Base-by-base conservation (phyloP, 805 yeast genomes). In the Diddensiella santjacobensis region DNA sequence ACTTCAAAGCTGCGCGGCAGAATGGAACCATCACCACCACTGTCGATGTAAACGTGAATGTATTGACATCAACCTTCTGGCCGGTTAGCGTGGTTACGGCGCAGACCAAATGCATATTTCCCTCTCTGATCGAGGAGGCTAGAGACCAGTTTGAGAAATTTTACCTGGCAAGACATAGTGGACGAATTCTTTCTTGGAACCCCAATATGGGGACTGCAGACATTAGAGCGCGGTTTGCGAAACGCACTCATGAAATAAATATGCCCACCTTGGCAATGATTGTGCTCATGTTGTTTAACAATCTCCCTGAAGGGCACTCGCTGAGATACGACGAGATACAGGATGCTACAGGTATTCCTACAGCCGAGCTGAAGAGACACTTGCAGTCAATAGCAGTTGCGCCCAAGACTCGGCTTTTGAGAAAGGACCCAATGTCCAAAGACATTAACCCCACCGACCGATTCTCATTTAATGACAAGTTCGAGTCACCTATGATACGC, bases 191-290 rank as follows among this genome's bases (percentile, higher is more conserved):
- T 41, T 69, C 68, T 5, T 93, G 97, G 97, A 82, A 88, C 31
- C 87, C 90, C 20, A 81, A 81, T 55, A 78, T 87, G 59, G 96
- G 96, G 3, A 79, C 87, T 3, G 82, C 87, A 50, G 97, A 90
- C 58, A 72, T 91, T 47, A 73, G 84, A 44, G 81, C 84, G 57
- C 74, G 81, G 30, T 85, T 83, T 56, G 81, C 83, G 3, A 75
- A 80, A 26, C 76, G 79, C 42, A 77, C 83, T 1, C 90, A 91
- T 60, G 90, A 86, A 49, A 75, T 90, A 38, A 85, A 81, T 53
- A 75, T 89, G 78, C 83, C 96, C 0, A 75, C 95, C 0, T 80
- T 82, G 55, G 84, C 95, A 10, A 90, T 86, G n/a, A 68, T 86
- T 0, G 80, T 93, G 22, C 75, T 91, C 62, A 64, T 87, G 47